Conservation (phyloP, 1,139 yeast species). For the Suhomyces chickasaworum region DNA sequence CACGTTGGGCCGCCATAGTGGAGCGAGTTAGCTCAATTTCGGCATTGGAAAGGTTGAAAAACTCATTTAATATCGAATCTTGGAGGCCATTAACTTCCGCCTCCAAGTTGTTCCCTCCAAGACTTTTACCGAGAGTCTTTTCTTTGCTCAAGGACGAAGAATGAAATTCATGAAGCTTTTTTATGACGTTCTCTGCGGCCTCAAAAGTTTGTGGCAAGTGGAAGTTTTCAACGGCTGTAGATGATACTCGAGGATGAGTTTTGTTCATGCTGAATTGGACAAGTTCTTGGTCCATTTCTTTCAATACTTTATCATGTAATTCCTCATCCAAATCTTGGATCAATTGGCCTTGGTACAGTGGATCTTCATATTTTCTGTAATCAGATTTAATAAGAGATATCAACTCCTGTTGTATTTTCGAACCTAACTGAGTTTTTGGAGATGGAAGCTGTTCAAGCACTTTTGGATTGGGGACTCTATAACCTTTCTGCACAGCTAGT, state of each 20-base stretch:
- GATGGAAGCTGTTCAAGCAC: conserved; percentile 12
- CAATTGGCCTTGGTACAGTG: conserved; percentile 23
- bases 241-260: conserved; percentile 10
- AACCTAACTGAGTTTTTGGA: conserved; percentile 19
- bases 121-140: neutral
- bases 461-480: conserved; percentile 51
- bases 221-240: conserved; percentile 13
- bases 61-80: conserved; percentile 28
- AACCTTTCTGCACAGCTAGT: conserved; percentile 49
- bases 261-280: conserved; percentile 2
- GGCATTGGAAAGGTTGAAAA: conserved; percentile 25
- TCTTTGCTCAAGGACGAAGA: conserved; percentile 14
- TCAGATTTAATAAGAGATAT: conserved; percentile 50
- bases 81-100: conserved; percentile 10
- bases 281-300: conserved; percentile 32
- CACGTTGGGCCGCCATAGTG: neutral
- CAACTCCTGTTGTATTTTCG: conserved; percentile 40
- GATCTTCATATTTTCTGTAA: conserved; percentile 35
- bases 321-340: conserved; percentile 48
- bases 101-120: conserved; percentile 5
- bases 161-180: conserved; percentile 20
- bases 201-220: conserved; percentile 19
- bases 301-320: conserved; percentile 26
- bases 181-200: conserved; percentile 18
- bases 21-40: conserved; percentile 8